Conservation (phyloP, 495 filamentous ascomycete species). For the Daldinia loculata region DNA sequence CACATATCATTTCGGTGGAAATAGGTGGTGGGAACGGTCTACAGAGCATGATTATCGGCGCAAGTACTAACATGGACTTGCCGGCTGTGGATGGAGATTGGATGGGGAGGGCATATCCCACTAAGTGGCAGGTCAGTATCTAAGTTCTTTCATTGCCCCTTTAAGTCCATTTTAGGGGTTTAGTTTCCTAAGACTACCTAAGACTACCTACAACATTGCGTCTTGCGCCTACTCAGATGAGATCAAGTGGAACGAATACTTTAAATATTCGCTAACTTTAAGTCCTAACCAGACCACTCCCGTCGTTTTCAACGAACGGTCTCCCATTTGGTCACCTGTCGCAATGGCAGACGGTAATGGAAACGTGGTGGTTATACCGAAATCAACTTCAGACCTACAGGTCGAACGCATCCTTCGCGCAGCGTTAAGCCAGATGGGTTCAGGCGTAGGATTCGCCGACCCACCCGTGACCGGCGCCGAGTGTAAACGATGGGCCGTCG, state of each 20-base stretch:
- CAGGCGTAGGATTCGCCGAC: conserved; percentile 57
- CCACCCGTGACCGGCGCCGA: conserved; percentile 53
- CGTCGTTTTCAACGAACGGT: conserved; percentile 60
- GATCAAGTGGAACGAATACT: background rate
- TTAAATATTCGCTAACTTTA: background rate
- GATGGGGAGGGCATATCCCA: conserved; percentile 67
- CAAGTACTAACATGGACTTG: conserved; percentile 57
- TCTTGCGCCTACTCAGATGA: background rate
- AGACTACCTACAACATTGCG: background rate
- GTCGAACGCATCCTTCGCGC: conserved; percentile 54
- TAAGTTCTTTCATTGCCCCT: background rate
- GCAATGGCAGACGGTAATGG: conserved; percentile 62
- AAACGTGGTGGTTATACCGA: conserved; percentile 55
- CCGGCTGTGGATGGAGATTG: conserved; percentile 64
- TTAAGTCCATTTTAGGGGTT: background rate
- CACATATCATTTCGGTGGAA: conserved; percentile 59
- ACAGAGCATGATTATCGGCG: conserved; percentile 61
- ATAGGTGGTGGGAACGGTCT: conserved; percentile 66
- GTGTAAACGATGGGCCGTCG: conserved; percentile 59
- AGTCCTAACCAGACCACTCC: conserved; percentile 53
- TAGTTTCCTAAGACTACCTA: background rate
- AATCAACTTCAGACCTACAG: conserved; percentile 49
- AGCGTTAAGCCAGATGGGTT: conserved; percentile 58
- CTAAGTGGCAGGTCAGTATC: conserved; percentile 56
- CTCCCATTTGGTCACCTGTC: conserved; percentile 55